phyloP scores from a whole-genome alignment of 2,329 filamentous ascomycete genomes.

The Cercospora sojina region DNA sequence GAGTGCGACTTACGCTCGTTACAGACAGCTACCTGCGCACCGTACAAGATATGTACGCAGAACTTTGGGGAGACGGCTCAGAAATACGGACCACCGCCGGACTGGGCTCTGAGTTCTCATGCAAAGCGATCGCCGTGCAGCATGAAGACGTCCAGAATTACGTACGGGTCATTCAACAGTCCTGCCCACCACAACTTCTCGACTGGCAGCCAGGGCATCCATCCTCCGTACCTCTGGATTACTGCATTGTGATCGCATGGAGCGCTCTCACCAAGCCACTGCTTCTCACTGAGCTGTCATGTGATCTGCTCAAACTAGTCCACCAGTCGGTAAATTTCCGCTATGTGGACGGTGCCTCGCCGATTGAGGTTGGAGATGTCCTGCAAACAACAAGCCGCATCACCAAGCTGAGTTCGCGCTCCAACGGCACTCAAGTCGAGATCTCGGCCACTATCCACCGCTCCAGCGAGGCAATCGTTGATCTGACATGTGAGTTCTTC shows the following conservation, averaged over 20 bases:
- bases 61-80: neutral
- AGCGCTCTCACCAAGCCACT: neutral
- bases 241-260: neutral
- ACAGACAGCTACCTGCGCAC: neutral
- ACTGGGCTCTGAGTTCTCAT: neutral
- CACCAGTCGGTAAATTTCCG: neutral
- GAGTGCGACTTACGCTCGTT: neutral
- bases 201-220: neutral
- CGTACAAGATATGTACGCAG: neutral
- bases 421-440: neutral
- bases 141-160: neutral
- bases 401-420: neutral
- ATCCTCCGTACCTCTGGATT: neutral
- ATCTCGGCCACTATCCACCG: neutral
- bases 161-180: neutral
- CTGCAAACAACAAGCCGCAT: neutral
- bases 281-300: neutral
- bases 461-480: neutral
- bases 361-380: neutral
- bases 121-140: neutral
- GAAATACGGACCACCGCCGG: neutral
- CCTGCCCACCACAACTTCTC: neutral
- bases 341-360: neutral
- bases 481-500: neutral
- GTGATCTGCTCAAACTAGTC: neutral